These are phyloP conservation scores for Sungouiella blattae DNA, from an alignment of 805 yeast species.

Conservation along the genomic window DNA sequence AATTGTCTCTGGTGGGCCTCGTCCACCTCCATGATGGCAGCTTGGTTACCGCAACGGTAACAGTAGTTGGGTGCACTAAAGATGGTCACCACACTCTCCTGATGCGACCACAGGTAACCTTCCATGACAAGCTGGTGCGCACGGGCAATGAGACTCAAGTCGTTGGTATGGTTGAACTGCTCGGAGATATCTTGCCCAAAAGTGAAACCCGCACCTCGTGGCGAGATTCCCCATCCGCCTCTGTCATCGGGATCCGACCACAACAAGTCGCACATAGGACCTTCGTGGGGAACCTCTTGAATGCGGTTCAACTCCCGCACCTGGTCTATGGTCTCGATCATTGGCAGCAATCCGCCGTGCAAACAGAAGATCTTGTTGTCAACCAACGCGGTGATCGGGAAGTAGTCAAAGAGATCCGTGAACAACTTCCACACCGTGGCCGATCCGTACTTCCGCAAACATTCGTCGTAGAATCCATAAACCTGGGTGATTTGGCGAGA, in stretches of 20 bases:
- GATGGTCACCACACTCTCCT: constrained; percentile 89
- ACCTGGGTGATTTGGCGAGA: constrained; percentile 95
- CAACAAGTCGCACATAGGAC: constrained; percentile 93
- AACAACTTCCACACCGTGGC: constrained; percentile 93
- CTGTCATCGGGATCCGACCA: constrained; percentile 98
- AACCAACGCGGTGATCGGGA: constrained; percentile 90
- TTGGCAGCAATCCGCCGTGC: constrained; percentile 93
- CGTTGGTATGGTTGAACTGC: constrained; percentile 90
- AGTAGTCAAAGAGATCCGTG: constrained; percentile 87
- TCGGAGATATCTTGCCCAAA: constrained; percentile 95
- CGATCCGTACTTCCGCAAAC: constrained; percentile 86
- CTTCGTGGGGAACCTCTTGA: constrained; percentile 97
- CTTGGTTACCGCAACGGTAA: constrained; percentile 97
- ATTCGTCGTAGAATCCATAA: constrained; percentile 93
- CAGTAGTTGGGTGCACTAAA: constrained; percentile 96
- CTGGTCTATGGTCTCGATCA: constrained; percentile 90
- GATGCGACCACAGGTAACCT: constrained; percentile 93
- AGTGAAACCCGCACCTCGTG: constrained; percentile 98
- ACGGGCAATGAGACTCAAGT: constrained; percentile 79
- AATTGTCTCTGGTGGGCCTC: constrained; percentile 89
- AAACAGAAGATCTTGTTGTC: constrained; percentile 88
- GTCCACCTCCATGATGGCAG: constrained; percentile 97
- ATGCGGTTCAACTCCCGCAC: constrained; percentile 86
- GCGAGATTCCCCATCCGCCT: constrained; percentile 97
- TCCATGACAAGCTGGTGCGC: constrained; percentile 99